A percentile compares a stretch with the other conserved stretches of the same genome.
Evolutionary conservation across 768 basidiomycete genomes (phyloP).

Genomic region (Kwoniella botswanensis): DNA sequence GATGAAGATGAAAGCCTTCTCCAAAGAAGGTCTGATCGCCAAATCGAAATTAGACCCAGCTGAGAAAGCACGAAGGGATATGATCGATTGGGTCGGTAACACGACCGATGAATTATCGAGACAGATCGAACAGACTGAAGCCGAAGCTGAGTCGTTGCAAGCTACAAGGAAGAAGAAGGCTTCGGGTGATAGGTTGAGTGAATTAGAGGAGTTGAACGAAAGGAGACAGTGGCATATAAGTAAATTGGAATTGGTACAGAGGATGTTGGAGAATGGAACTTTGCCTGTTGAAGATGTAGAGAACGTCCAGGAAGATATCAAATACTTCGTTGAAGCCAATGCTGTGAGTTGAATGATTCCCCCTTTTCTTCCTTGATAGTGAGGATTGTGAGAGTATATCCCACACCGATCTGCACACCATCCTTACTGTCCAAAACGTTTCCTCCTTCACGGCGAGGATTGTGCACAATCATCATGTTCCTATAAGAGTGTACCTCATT

Average conservation of each 20-base stretch:
- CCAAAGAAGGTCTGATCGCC: conserved; percentile 95
- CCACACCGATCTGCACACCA: neutral
- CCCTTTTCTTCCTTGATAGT: neutral
- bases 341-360: conserved; percentile 68
- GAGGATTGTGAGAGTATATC: neutral
- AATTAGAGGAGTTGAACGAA: conserved; percentile 87
- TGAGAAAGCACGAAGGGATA: conserved; percentile 93
- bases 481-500: too few species aligned
- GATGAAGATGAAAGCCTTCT: conserved; percentile 99
- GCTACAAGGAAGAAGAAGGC: conserved; percentile 72
- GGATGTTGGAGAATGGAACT: conserved; percentile 91
- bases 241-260: conserved; percentile 88
- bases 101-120: conserved; percentile 90
- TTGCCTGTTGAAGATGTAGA: conserved; percentile 79
- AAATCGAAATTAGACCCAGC: conserved; percentile 94
- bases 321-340: conserved; percentile 95
- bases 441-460: too few species aligned
- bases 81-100: conserved; percentile 77
- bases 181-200: conserved; percentile 73
- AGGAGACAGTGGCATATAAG: conserved; percentile 93
- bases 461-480: too few species aligned
- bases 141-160: conserved; percentile 86
- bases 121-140: conserved; percentile 92
- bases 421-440: too few species aligned
- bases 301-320: conserved; percentile 87